Evolutionary conservation across 1,139 yeast species (phyloP), one percentile per base, ranked within the genome.

Genomic region (Arxiozyma slooffiae): DNA sequence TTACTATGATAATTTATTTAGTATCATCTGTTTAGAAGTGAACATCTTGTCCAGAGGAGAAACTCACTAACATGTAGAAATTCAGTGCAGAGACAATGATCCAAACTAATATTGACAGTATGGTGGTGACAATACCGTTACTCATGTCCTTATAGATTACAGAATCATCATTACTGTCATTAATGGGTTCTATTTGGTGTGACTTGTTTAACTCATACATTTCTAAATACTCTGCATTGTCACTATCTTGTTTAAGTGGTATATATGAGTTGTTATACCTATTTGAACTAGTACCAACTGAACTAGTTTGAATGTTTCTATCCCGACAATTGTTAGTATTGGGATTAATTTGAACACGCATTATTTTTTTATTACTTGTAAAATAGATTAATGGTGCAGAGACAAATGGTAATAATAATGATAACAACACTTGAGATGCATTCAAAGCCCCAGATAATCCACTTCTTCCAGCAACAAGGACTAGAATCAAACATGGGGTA

Each of bases 301-400:
- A 14, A 39, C 6, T 36, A n/a, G 8, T 34, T 14, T 16, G 9
- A 17, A 5, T 17, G 4, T 16, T n/a, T 14, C n/a, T 21, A 37
- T 44, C 21, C 40, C 41, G 50, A 34, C 56, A 50, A 24, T 22
- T 55, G 17, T 38, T 16, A 48, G 52, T 55, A 48, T 53, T 55
- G 37, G 52, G 46, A 50, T 50, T 57, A 52, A 67, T 43, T 53
- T 58, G 64, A 3, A 81, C 85, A 5, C 76, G 72, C 84, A 79
- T 81, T 53, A 76, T 79, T 50, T 77, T 70, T 57, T 77, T 77
- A 47, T 71, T 75, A 51, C 82, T 76, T 1, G 92, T 85, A 60
- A 85, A 82, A 64, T 80, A 83, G 51, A 85, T 75, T 62, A 85
- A 71, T 9, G 92, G 94, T 1, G 90, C 92, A 46, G 84, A 77